Evolutionary conservation across 305 asterid genomes (phyloP).

Genomic region (Caryopteris hybrid): DNA sequence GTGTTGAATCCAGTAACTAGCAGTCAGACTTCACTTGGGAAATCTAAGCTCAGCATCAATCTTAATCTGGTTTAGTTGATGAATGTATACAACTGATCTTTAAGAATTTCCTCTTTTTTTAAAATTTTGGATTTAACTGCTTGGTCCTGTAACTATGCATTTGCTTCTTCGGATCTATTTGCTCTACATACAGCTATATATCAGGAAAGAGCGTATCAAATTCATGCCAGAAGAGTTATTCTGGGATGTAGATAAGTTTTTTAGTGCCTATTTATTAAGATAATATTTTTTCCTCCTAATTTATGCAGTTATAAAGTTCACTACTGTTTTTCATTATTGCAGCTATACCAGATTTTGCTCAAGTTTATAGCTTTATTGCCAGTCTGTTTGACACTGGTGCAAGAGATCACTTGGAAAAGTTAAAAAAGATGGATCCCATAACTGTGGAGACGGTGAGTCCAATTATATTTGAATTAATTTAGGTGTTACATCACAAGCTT

Average conservation of each 20-base stretch:
- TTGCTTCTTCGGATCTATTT: constrained; percentile 5
- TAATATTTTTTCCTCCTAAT: too few relatives aligned
- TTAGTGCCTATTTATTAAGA: neutral
- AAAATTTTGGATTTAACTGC: neutral
- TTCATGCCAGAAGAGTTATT: constrained; percentile 4
- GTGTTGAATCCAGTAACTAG: constrained; percentile 7
- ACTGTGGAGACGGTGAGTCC: constrained; percentile 69
- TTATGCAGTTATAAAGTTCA: neutral
- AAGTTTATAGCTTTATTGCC: constrained; percentile 82
- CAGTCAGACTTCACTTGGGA: constrained; percentile 1
- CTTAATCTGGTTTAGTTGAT: neutral
- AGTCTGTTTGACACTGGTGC: constrained; percentile 70
- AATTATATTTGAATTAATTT: neutral
- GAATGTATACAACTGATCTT: neutral
- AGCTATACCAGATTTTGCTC: constrained; percentile 81
- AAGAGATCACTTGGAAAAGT: constrained; percentile 51
- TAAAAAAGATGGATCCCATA: constrained; percentile 67
- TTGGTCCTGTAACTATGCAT: neutral
- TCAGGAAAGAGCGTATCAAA: constrained; percentile 2
- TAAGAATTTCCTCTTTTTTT: neutral
- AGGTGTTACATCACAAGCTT: neutral
- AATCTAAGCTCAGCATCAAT: neutral
- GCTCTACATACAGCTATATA: constrained; percentile 17
- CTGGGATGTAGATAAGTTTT: neutral
- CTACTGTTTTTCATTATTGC: constrained; percentile 21